These are phyloP conservation scores for Penicillium antarcticum DNA, from an alignment of 495 filamentous ascomycete genomes.

Conservation along the genomic window DNA sequence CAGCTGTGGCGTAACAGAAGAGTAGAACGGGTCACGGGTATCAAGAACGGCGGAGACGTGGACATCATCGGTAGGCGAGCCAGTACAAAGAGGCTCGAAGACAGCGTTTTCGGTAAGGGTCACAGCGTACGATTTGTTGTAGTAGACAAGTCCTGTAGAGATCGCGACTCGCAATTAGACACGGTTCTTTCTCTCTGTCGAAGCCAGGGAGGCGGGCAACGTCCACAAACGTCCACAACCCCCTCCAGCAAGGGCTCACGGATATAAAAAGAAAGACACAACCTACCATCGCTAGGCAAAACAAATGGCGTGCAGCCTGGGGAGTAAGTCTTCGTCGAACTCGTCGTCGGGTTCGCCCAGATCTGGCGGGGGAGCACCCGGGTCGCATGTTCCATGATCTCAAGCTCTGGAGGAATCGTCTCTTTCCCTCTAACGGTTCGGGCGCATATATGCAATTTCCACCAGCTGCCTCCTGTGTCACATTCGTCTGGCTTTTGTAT, in stretches of 20 bases:
- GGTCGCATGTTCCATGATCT: slow-evolving; percentile 41
- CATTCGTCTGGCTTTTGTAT: neutral
- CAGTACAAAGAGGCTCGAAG: slow-evolving; percentile 61
- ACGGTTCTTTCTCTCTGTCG: neutral
- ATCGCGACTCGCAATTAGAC: neutral
- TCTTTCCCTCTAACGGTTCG: slow-evolving; percentile 21
- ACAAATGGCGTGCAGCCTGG: slow-evolving; percentile 60
- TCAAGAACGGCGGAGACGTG: slow-evolving; percentile 50
- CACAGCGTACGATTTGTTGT: slow-evolving; percentile 54
- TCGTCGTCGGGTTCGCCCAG: slow-evolving; percentile 49
- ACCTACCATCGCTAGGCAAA: slow-evolving; percentile 53
- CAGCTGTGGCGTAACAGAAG: slow-evolving; percentile 83
- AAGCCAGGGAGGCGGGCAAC: neutral
- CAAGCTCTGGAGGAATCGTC: slow-evolving; percentile 17
- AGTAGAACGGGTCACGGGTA: slow-evolving; percentile 82
- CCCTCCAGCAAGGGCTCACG: neutral
- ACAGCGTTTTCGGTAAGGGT: slow-evolving; percentile 61
- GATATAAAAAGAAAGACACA: neutral
- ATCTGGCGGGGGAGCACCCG: slow-evolving; percentile 47
- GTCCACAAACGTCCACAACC: neutral
- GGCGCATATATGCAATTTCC: slow-evolving; percentile 22
- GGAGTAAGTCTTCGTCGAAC: slow-evolving; percentile 31
- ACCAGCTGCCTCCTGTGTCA: slow-evolving; percentile 1
- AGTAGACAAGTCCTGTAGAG: slow-evolving; percentile 49
- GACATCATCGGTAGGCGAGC: slow-evolving; percentile 21